Conservation (phyloP, 1,139 yeast species). For the Taphrina wiesneri region DNA sequence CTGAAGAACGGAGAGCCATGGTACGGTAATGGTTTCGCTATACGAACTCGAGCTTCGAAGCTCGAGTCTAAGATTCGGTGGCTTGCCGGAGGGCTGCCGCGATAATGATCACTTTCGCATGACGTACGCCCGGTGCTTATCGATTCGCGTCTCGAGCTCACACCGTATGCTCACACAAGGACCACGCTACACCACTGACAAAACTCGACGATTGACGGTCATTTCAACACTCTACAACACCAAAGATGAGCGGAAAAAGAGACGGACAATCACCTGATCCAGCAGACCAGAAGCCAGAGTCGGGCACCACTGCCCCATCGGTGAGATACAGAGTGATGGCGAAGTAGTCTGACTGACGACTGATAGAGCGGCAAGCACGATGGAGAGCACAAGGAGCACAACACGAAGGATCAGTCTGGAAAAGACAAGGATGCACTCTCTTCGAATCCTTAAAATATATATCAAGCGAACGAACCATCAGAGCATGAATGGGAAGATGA, state of each 20-base stretch:
- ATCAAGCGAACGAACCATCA: too few relatives aligned
- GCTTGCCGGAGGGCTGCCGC: neutral
- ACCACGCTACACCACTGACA: neutral
- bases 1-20: too few relatives aligned
- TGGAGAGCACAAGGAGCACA: conserved; percentile 15
- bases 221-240: neutral
- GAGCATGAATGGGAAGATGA: neutral
- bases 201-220: neutral
- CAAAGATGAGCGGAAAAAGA: conserved; percentile 22
- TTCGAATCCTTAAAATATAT: conserved; percentile 4
- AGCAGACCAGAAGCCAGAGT: conserved; percentile 9
- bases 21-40: too few relatives aligned
- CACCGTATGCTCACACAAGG: neutral
- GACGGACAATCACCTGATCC: conserved; percentile 26
- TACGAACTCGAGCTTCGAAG: neutral
- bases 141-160: neutral
- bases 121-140: neutral
- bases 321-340: neutral
- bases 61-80: neutral
- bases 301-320: conserved; percentile 17
- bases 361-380: conserved; percentile 10
- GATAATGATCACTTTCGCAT: neutral
- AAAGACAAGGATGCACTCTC: conserved; percentile 14
- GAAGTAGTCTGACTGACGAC: neutral
- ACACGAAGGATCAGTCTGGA: conserved; percentile 16